These are phyloP conservation scores for Daldinia eschscholtzii DNA, from an alignment of 2,329 filamentous ascomycete species.

Conservation along the genomic window DNA sequence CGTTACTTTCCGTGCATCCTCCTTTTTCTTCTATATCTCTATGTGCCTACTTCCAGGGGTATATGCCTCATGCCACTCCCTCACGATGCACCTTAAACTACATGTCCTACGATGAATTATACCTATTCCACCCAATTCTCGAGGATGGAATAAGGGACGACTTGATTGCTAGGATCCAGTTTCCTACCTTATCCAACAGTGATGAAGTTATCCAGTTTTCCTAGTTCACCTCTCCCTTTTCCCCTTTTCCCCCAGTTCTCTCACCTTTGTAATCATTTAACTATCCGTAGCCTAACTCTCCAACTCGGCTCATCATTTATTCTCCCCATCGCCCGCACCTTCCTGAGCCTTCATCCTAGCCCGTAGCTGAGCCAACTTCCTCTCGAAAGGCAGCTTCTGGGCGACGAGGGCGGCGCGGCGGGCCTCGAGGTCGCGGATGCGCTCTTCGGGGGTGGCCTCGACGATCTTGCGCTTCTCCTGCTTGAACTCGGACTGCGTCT, in stretches of 20 bases:
- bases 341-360: conserved; percentile 57
- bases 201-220: neutral
- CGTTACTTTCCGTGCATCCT: neutral
- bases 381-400: conserved; percentile 57
- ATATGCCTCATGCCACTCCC: neutral
- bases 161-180: too few relatives aligned
- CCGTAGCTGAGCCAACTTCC: conserved; percentile 58
- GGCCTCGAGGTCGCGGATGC: conserved; percentile 60
- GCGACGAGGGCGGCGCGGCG: conserved; percentile 57
- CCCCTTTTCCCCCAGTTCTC: neutral
- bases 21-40: neutral
- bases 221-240: too few relatives aligned
- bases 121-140: neutral
- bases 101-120: neutral
- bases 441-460: conserved; percentile 57
- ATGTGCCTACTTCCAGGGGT: neutral
- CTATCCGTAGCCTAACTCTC: neutral
- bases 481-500: conserved; percentile 61
- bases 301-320: conserved; percentile 4
- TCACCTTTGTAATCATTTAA: neutral
- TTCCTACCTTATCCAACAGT: too few relatives aligned
- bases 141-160: too few relatives aligned
- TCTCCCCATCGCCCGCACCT: conserved; percentile 15
- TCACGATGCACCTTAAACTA: neutral
- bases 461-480: conserved; percentile 55